Percentiles rank a stretch among this genome's conserved stretches.
phyloP scores from a whole-genome alignment of 495 filamentous ascomycete genomes.

The Opeltia flavorubescens region DNA sequence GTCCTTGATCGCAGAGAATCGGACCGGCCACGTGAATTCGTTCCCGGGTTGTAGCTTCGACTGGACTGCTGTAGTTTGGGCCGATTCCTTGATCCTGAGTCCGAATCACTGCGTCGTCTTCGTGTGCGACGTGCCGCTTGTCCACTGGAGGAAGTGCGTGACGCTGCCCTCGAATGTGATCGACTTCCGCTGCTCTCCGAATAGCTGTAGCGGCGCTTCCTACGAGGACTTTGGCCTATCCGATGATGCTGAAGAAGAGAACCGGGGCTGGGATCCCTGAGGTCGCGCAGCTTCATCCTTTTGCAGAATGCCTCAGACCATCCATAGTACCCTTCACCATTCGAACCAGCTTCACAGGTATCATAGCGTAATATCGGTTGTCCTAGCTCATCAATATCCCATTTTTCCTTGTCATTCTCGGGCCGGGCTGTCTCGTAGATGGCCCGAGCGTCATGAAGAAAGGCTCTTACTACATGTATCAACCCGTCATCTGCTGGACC shows the following conservation, averaged over 20 bases:
- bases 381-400: constrained; percentile 61
- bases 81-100: constrained; percentile 15
- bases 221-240: constrained; percentile 23
- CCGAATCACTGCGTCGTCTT: constrained; percentile 18
- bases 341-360: constrained; percentile 40
- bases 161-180: constrained; percentile 18
- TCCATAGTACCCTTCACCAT: constrained; percentile 70
- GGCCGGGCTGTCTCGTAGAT: constrained; percentile 37
- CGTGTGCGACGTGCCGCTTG: neutral
- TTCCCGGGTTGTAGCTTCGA: constrained; percentile 12
- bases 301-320: constrained; percentile 74
- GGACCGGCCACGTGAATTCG: too few relatives aligned
- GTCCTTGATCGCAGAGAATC: constrained; percentile 28
- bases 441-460: constrained; percentile 52
- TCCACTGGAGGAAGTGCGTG: neutral
- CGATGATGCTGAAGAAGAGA: constrained; percentile 16
- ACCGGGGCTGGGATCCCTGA: constrained; percentile 8
- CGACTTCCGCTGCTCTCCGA: constrained; percentile 26
- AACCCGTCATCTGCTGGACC: constrained; percentile 58
- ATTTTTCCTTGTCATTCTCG: constrained; percentile 22
- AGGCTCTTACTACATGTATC: constrained; percentile 47
- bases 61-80: constrained; percentile 11
- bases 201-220: constrained; percentile 34
- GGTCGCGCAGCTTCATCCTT: constrained; percentile 49
- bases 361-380: constrained; percentile 48